A percentile compares a stretch with the other conserved stretches of the same genome.
These are phyloP conservation scores for Aspergillus haitiensis DNA, from an alignment of 495 filamentous ascomycete species.

Conservation along the genomic window DNA sequence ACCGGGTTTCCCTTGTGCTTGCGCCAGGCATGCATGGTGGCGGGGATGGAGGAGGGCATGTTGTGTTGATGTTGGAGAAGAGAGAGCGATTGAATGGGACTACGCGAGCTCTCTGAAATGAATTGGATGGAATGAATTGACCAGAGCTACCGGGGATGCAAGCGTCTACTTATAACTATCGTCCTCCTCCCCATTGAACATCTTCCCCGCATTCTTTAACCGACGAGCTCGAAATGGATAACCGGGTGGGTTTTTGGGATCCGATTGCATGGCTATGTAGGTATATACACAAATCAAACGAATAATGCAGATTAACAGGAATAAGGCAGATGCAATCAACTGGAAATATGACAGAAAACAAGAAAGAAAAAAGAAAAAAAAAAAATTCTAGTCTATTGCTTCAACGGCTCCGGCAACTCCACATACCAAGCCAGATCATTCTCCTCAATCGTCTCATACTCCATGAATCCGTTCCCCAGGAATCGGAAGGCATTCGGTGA, in stretches of 20 bases:
- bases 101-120: too few relatives aligned
- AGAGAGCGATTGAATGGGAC: not conserved
- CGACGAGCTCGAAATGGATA: conserved; percentile 8
- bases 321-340: not conserved
- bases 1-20: conserved; percentile 26
- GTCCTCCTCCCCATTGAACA: too few relatives aligned
- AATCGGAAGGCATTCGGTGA: conserved; percentile 49
- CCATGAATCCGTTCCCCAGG: conserved; percentile 49
- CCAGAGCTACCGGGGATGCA: not conserved
- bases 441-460: conserved; percentile 28
- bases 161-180: not conserved
- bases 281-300: not conserved
- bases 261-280: not conserved
- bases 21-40: conserved; percentile 27
- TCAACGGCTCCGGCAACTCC: conserved; percentile 24
- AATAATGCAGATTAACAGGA: not conserved
- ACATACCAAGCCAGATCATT: conserved; percentile 34
- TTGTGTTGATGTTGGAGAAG: not conserved
- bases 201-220: not conserved
- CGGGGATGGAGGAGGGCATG: conserved; percentile 3
- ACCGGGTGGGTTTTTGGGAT: not conserved
- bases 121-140: too few relatives aligned
- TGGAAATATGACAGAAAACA: not conserved
- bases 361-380: not conserved
- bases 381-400: conserved; percentile 6